Base-by-base conservation (phyloP, 352 stramenopile species). In the Globisporangium splendens region DNA sequence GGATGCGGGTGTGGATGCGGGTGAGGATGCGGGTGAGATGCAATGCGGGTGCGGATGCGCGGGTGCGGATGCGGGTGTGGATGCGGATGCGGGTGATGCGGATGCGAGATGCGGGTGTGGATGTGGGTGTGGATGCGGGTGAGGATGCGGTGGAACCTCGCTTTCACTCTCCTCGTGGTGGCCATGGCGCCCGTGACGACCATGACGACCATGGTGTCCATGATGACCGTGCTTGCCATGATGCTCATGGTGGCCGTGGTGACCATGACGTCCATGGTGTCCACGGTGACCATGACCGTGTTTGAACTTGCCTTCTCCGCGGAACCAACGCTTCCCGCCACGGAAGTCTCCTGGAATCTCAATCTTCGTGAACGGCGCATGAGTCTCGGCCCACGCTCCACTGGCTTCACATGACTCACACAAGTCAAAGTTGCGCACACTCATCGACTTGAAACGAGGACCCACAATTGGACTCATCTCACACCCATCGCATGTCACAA, bases 341-440 rank as follows among this genome's bases (percentile, higher is more conserved):
- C 51, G 69, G 46, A 75, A 63, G 59, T 75, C 65, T 0, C 53
- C 61, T 0, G 69, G 46, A 28, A 69, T 66, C 10, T 75, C 24
- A 31, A 85, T 79, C 62, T 80, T 81, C 15, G 65, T 66, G 33
- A 89, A 89, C 7, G 79, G 81, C 0, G 70, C 77, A 41, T 89
- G 77, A 0, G 69, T 77, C 48, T 78, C 49, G 3, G 46, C 70
- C 73, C 72, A 89, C 39, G 68, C 63, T 15, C 71, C 70, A 18
- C 63, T 82, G 0, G 54, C 59, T 33, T 89, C 70, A 47, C 83
- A 93, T 0, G 57, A 48, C 56, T 83, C 72, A 51, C 83, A 93
- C 20, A 93, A 54, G 41, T 93, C 83, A 49, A 89, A 93, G 63
- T 93, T 62, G 20, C 72, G 68, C 12, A 69, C 58, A 7, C 75